A percentile compares a stretch with the other conserved stretches of the same genome.
Conservation (phyloP, 1,284 basidiomycete genomes). For the Apiotrichum mycotoxinovorans region DNA sequence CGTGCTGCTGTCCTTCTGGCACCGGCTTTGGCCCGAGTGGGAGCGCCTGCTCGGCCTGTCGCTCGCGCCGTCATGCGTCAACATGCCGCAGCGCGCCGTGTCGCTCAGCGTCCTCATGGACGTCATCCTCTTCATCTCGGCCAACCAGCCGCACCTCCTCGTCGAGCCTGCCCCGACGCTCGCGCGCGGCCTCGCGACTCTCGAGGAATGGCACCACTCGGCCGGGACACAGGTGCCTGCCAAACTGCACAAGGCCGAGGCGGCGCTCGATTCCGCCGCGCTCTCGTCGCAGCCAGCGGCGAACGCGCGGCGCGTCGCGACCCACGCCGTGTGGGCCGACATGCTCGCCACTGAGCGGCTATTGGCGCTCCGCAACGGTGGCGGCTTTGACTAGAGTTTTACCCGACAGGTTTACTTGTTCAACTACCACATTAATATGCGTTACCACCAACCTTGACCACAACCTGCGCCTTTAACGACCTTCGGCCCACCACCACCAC, state of each 20-base stretch:
- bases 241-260: conserved; percentile 12
- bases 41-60: conserved; percentile 30
- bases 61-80: conserved; percentile 27
- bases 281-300: conserved; percentile 11
- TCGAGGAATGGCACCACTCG: conserved; percentile 17
- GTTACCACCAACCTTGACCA: neutral
- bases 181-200: conserved; percentile 17
- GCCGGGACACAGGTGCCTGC: neutral
- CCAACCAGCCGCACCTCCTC: conserved; percentile 22
- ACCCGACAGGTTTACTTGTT: too few relatives aligned
- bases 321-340: conserved; percentile 8
- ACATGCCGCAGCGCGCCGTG: conserved; percentile 30
- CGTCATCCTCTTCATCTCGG: conserved; percentile 32
- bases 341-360: conserved; percentile 18
- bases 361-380: neutral
- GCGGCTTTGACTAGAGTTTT: neutral
- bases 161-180: conserved; percentile 22
- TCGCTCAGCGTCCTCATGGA: conserved; percentile 36
- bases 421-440: too few relatives aligned
- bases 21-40: conserved; percentile 43
- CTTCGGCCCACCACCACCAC: too few relatives aligned
- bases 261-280: conserved; percentile 10
- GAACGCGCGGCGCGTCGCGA: neutral
- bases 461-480: too few relatives aligned
- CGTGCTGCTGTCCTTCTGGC: conserved; percentile 30